phyloP scores from a whole-genome alignment of 1,284 basidiomycete species.

The Cystobasidium pallidum region DNA sequence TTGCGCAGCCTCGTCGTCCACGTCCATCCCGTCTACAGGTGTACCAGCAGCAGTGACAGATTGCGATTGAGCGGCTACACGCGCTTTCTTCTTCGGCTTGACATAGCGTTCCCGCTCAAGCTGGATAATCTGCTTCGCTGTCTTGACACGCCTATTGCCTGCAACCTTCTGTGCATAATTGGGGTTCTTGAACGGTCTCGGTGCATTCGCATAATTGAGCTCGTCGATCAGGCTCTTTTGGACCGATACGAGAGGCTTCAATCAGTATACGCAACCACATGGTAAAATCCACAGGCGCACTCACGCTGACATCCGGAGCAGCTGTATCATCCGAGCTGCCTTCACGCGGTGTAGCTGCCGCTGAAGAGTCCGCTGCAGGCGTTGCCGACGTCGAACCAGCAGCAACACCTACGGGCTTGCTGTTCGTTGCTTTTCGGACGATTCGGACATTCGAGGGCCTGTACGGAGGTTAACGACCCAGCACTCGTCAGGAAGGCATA shows the following conservation, averaged over 20 bases:
- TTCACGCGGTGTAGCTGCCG: conserved; percentile 32
- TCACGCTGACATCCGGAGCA: conserved; percentile 29
- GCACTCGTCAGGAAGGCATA: neutral
- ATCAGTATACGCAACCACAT: too few species aligned
- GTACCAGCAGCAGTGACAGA: conserved; percentile 32
- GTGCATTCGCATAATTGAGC: conserved; percentile 46
- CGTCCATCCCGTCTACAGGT: conserved; percentile 42
- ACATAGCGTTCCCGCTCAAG: conserved; percentile 49
- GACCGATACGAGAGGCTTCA: neutral
- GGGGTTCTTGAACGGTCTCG: conserved; percentile 51
- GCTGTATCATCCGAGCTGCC: conserved; percentile 23
- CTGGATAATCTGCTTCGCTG: conserved; percentile 52
- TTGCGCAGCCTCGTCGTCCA: conserved; percentile 37
- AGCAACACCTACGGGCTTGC: conserved; percentile 1
- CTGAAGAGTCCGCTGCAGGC: conserved; percentile 11
- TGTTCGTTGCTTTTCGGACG: conserved; percentile 5
- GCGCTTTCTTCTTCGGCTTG: conserved; percentile 45
- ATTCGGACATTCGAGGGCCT: conserved; percentile 18
- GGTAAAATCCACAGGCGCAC: too few species aligned
- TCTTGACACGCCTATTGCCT: conserved; percentile 47
- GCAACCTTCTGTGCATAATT: conserved; percentile 41
- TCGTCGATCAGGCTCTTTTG: conserved; percentile 46
- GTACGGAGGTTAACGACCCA: neutral
- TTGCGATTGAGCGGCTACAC: conserved; percentile 15
- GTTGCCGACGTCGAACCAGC: conserved; percentile 8